Conservation (phyloP, 441 rosid genomes). For the Omphalea diandra region DNA sequence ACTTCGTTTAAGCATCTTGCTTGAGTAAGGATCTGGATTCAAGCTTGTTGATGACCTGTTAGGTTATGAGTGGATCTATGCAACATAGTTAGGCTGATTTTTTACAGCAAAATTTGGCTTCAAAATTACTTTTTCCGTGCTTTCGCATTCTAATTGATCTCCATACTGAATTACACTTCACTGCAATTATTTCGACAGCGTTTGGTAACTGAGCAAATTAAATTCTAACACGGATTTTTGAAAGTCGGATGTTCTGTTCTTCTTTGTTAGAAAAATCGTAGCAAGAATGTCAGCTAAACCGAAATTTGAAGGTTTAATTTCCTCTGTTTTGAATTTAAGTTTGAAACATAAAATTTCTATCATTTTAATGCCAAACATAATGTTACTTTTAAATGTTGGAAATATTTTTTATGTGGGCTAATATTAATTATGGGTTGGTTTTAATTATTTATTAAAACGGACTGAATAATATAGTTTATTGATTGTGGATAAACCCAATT, state of each 20-base stretch:
- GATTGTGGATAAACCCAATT: too few species aligned
- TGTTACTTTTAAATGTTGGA: too few species aligned
- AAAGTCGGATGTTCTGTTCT: background rate
- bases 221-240: background rate
- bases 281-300: background rate
- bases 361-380: too few species aligned
- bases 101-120: background rate
- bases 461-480: too few species aligned
- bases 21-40: background rate
- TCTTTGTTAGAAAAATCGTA: background rate
- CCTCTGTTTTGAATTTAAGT: background rate
- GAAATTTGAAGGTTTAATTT: background rate
- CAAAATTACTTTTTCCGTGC: background rate
- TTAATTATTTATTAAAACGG: too few species aligned
- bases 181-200: slow-evolving; percentile 4
- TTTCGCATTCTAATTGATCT: too few species aligned
- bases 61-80: background rate
- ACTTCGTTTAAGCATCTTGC: background rate
- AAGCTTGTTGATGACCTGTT: background rate
- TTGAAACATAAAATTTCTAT: slow-evolving; percentile 9
- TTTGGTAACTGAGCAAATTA: slow-evolving; percentile 18
- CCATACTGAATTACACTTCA: background rate
- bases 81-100: background rate
- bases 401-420: too few species aligned
- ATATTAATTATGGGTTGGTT: too few species aligned